phyloP scores from a whole-genome alignment of 2,329 filamentous ascomycete genomes.

The Pyricularia grisea region DNA sequence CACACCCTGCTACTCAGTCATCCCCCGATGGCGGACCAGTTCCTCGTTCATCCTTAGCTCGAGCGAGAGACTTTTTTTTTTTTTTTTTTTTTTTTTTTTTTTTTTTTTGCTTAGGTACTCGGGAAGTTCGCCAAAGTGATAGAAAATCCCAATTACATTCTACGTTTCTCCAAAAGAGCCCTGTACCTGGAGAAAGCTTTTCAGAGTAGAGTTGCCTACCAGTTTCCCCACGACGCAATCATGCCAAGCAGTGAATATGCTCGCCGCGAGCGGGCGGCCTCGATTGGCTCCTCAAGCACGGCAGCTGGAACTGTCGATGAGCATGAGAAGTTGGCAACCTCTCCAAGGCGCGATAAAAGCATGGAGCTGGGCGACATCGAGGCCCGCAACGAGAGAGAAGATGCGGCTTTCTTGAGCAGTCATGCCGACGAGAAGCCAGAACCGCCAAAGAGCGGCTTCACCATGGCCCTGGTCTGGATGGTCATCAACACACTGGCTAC shows the following conservation, averaged over 20 bases:
- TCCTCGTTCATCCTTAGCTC: not conserved
- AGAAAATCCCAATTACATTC: not conserved
- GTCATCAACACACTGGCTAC: constrained; percentile 52
- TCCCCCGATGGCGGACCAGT: not conserved
- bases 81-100: not conserved
- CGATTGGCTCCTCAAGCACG: constrained; percentile 25
- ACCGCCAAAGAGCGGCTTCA: constrained; percentile 23
- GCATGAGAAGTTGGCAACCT: constrained; percentile 20
- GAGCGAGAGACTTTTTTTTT: not conserved
- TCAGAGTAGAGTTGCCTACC: not conserved
- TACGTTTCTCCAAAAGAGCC: not conserved
- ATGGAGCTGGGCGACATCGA: constrained; percentile 26
- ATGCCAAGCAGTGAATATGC: constrained; percentile 8
- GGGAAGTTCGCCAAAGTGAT: not conserved
- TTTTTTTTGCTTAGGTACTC: not conserved
- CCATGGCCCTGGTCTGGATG: constrained; percentile 43
- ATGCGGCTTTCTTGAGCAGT: constrained; percentile 26
- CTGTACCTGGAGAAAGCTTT: not conserved
- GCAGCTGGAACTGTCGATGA: constrained; percentile 21
- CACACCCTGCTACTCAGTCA: not conserved
- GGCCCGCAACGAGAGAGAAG: constrained; percentile 26
- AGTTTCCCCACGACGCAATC: not conserved
- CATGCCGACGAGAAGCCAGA: constrained; percentile 22
- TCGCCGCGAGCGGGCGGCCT: constrained; percentile 17
- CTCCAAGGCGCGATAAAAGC: constrained; percentile 22